Percentiles rank a stretch among this genome's conserved stretches.
Conservation (phyloP, 352 stramenopile genomes). For the Phytophthora chlamydospora region DNA sequence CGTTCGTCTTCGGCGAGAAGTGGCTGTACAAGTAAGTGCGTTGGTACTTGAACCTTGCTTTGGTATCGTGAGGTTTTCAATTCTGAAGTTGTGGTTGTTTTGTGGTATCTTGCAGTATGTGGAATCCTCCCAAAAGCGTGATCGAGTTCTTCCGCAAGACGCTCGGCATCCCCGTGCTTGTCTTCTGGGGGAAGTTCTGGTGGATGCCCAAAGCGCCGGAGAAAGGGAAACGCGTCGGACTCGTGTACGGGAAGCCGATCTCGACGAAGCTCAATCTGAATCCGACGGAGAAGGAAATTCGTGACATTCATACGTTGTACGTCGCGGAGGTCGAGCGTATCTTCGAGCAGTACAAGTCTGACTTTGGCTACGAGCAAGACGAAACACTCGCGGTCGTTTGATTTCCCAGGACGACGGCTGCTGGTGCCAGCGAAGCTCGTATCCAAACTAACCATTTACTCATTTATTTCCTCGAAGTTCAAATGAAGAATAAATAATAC, state of each 20-base stretch:
- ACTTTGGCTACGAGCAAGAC: conserved; percentile 70
- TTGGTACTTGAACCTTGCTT: background rate
- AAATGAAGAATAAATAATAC: too few relatives aligned
- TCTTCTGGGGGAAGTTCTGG: conserved; percentile 78
- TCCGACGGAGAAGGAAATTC: conserved; percentile 59
- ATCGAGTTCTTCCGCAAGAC: conserved; percentile 58
- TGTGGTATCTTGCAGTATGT: conserved; percentile 39
- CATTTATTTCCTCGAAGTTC: too few relatives aligned
- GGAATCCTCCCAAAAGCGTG: conserved; percentile 56
- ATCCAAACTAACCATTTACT: too few relatives aligned
- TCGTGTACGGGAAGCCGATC: conserved; percentile 76
- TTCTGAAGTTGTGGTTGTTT: background rate
- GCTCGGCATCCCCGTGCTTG: conserved; percentile 64
- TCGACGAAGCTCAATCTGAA: conserved; percentile 39
- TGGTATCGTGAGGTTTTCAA: background rate
- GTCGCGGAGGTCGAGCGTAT: conserved; percentile 59
- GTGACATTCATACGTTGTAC: conserved; percentile 54
- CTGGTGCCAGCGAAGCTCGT: too few relatives aligned
- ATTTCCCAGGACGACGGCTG: too few relatives aligned
- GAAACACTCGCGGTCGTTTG: conserved; percentile 68
- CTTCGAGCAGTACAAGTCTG: conserved; percentile 66
- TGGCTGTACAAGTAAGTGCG: conserved; percentile 57
- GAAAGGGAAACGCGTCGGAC: conserved; percentile 59
- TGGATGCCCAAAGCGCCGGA: conserved; percentile 62
- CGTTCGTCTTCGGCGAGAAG: conserved; percentile 61